Base-by-base conservation (phyloP, 140 eudicot species). In the Anethum foeniculum region DNA sequence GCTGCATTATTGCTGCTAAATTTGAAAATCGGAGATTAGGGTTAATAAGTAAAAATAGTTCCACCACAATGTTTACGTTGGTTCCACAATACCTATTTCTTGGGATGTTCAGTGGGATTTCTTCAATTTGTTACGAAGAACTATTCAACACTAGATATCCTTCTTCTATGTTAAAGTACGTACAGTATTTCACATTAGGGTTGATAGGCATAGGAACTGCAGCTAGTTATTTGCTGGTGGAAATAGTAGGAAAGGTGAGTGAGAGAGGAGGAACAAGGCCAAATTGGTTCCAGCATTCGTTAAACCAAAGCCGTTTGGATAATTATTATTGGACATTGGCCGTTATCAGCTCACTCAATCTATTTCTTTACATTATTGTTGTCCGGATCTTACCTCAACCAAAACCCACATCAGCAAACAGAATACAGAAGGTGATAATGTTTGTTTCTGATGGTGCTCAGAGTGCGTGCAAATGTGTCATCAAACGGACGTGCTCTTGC, bases 241-340 rank as follows among this genome's bases (percentile, higher is more conserved):
- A 77, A 54, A 48, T 85, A 5, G 91, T 81, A 11, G 85, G 87
- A 3, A 83, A 78, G 69, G 51, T 85, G 0, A 88, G 89, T 36
- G 82, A 85, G 43, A 81, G 49, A 11, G 80, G 58, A 34, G 88
- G 87, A 15, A n/a, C n/a, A n/a, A 75, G 30, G 7, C 43, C 36
- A 25, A 88, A 44, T 78, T 85, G 91, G 91, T 88, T 88, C 47
- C 85, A 86, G 77, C 43, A 77, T 28, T 81, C 89, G 11, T 75
- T 86, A 79, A 88, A 84, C 34, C 15, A 48, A 67, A 81, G 88
- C 14, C 87, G 88, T 1, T 43, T 83, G 76, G 86, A 88, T 67
- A 75, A 51, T 6, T 88, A 88, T 77, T 88, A 88, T 21, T 88
- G 87, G 91, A 52, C 78, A 1, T 30, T 88, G 71, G 89, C 89